Percentiles rank a stretch among this genome's conserved stretches.
These are phyloP conservation scores for Phycomyces blakesleeanus DNA, from an alignment of 192 early-diverging fungal genomes.

Conservation along the genomic window DNA sequence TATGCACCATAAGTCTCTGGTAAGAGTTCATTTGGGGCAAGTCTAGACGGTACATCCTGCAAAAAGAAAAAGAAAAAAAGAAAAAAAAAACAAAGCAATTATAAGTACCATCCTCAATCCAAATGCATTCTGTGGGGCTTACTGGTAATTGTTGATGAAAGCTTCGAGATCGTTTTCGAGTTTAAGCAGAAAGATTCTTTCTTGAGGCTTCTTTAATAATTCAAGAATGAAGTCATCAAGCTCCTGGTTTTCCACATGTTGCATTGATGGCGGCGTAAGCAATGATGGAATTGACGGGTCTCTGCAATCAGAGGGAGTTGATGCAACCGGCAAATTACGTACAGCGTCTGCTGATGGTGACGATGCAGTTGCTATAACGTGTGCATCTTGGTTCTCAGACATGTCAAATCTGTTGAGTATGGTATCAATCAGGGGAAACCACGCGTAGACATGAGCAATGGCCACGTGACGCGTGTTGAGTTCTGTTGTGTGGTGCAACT, in stretches of 20 bases:
- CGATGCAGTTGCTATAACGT: background rate
- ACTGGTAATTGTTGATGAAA: constrained; percentile 59
- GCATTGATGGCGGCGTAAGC: too few relatives aligned
- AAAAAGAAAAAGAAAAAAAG: too few relatives aligned
- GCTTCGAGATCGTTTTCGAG: constrained; percentile 59
- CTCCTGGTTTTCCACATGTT: constrained; percentile 6
- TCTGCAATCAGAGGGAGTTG: background rate
- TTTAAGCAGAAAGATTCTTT: constrained; percentile 66
- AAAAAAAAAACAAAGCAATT: constrained; percentile 12
- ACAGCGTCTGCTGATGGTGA: background rate
- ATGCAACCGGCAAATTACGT: background rate
- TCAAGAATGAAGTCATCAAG: constrained; percentile 61
- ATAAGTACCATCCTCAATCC: background rate
- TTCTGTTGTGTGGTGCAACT: too few relatives aligned
- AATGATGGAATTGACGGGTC: background rate
- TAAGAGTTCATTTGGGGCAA: constrained; percentile 71
- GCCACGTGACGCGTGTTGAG: background rate
- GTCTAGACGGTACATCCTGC: constrained; percentile 53
- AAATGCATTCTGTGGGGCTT: constrained; percentile 11
- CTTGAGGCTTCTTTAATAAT: constrained; percentile 56
- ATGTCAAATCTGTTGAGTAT: constrained; percentile 5
- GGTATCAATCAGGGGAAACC: background rate
- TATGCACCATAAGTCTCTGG: constrained; percentile 70
- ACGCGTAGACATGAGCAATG: background rate
- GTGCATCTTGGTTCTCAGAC: constrained; percentile 4